A percentile compares a stretch with the other conserved stretches of the same genome.
These are phyloP conservation scores for Suillus decipiens DNA, from an alignment of 768 basidiomycete genomes.

Conservation along the genomic window DNA sequence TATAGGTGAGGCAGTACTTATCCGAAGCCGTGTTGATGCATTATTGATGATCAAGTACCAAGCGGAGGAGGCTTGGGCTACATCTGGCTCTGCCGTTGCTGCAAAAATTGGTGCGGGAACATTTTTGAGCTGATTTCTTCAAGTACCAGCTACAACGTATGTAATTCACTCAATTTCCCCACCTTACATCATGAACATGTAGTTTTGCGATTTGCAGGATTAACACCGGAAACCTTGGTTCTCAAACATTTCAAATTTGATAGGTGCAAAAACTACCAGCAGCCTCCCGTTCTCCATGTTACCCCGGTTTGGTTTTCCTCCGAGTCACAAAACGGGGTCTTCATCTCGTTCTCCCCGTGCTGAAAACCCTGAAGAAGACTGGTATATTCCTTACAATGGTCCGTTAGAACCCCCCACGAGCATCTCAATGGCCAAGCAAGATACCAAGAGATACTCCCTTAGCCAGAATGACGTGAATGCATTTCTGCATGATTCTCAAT, in stretches of 20 bases:
- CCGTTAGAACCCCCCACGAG: conserved; percentile 50
- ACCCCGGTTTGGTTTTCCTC: conserved; percentile 35
- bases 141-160: not conserved
- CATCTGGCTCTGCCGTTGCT: conserved; percentile 1
- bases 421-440: conserved; percentile 31
- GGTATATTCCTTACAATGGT: conserved; percentile 68
- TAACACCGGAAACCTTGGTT: not conserved
- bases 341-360: conserved; percentile 17
- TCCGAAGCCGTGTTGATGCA: conserved; percentile 4
- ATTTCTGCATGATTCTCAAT: conserved; percentile 29
- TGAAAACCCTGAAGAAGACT: conserved; percentile 43
- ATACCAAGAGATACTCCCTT: conserved; percentile 46
- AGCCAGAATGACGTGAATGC: conserved; percentile 32
- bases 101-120: conserved; percentile 1
- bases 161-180: not conserved
- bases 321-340: conserved; percentile 20
- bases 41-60: conserved; percentile 2
- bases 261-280: conserved; percentile 37
- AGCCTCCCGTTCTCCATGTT: conserved; percentile 40
- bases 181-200: conserved; percentile 6
- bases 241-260: conserved; percentile 16
- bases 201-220: not conserved
- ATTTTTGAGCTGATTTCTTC: conserved; percentile 4
- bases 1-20: conserved; percentile 9
- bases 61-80: not conserved